Evolutionary conservation across 192 early-diverging fungal species (phyloP), one percentile per base, ranked within the genome.

Genomic region (Gonapodya prolifera): DNA sequence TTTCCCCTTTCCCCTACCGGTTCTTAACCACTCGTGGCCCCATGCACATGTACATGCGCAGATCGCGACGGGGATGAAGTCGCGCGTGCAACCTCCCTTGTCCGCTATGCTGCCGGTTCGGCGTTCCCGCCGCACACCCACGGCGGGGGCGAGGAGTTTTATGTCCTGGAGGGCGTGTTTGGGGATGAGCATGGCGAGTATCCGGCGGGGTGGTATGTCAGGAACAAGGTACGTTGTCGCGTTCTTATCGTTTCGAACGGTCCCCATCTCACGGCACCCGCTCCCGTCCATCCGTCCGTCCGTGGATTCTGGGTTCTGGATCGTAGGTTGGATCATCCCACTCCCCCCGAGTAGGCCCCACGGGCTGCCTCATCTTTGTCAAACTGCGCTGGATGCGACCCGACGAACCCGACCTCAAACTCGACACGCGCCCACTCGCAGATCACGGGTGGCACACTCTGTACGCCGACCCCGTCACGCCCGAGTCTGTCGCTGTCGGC

Each of bases 111-210:
- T n/a, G 76, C 81, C 31, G 70, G 76, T 61, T 30, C 29, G 1
- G 31, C 29, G 2, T 82, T 82, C 34, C 35, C 71, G 8, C 23
- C 8, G 23, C 81, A 82, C 76, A 75, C 70, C 16, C 79, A 82
- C 76, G 34, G n/a, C 2, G 79, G 79, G 18, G 81, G 81, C 28
- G 81, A 82, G 77, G 81, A 82, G 79, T 82, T 82, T 76, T 70
- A 80, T n/a, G 81, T 82, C 1, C 35, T 80, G 16, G 76, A 82
- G 77, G 79, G 81, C 1, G 70, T 35, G 34, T 82, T 82, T 77
- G 71, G 34, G 2, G 81, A 82, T 35, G 32, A 82, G 23, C 76
- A 82, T 28, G 81, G 76, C 2, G n/a, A 23, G 2, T 82, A 82
- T 74, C 81, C 81, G 35, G n/a, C 76, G 16, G 81, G 81, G 0